Conservation (phyloP, 495 filamentous ascomycete genomes). For the Aspergillus cristatus region DNA sequence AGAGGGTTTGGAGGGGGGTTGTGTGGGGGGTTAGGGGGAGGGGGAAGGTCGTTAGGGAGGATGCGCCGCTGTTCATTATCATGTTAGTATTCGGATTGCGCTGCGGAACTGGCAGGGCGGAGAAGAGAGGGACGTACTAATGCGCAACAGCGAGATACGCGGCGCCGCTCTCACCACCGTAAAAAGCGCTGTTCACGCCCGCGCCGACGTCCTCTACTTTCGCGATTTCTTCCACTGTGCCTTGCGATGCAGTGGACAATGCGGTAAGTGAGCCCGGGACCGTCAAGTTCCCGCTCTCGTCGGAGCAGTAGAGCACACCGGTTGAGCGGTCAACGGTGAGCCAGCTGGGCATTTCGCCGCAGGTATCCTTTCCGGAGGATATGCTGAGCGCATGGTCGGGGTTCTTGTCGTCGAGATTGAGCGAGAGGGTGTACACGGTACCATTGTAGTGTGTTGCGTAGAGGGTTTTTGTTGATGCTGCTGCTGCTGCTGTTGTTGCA, state of each 20-base stretch:
- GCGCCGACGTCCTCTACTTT: conserved; percentile 19
- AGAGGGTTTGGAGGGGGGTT: conserved; percentile 35
- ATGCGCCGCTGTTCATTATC: conserved; percentile 22
- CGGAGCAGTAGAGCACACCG: conserved; percentile 48
- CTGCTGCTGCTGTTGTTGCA: conserved; percentile 13
- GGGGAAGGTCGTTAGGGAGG: conserved; percentile 27
- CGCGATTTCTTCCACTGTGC: no score
- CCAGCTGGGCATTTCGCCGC: conserved; percentile 51
- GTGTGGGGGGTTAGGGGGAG: conserved; percentile 18
- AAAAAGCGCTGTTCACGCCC: conserved; percentile 34
- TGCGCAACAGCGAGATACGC: conserved; percentile 36
- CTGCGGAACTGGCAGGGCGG: not conserved
- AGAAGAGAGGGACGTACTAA: conserved; percentile 26
- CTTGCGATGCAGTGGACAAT: no score
- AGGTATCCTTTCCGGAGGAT: conserved; percentile 29
- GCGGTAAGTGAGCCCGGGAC: conserved; percentile 23
- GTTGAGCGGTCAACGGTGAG: conserved; percentile 45
- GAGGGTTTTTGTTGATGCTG: conserved; percentile 25
- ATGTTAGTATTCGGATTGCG: not conserved
- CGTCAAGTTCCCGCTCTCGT: conserved; percentile 33
- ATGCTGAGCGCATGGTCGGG: conserved; percentile 25
- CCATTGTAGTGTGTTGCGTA: conserved; percentile 56
- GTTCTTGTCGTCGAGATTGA: conserved; percentile 21
- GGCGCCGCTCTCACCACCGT: conserved; percentile 15
- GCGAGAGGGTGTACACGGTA: conserved; percentile 44